Base-by-base conservation (phyloP, 257 asterid genomes). In the Misopates orontium region DNA sequence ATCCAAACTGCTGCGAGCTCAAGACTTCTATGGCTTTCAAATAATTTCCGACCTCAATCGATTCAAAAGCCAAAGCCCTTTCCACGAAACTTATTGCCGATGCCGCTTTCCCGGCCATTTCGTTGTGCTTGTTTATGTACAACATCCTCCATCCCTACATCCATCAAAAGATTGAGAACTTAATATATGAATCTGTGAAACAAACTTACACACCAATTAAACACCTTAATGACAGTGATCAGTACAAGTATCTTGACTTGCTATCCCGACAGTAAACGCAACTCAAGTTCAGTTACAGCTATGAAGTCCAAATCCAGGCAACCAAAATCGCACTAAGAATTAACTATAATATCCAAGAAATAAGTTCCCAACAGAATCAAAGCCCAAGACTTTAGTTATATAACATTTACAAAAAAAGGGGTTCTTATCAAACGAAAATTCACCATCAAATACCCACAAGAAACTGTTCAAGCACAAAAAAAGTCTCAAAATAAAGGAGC, bases 1-100 rank as follows among this genome's bases (percentile, higher is more conserved):
- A 91, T 56, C 87, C 96, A 58, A 89, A 75, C 60, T 81, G 85
- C 71, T 76, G 79, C 0, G 85, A 56, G 42, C 72, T 62, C 50
- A 89, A 74, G 14, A 84, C 69, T 60, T 80, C 85, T 5, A 89
- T 65, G 5, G 95, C 96, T 78, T 76, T 80, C 73, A 83, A 73
- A 60, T 83, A 89, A 64, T 82, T 78, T 59, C 87, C 90, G 21
- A 80, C 94, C 83, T 91, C 98, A 42, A 89, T 79, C 0, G 95
- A 83, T 41, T 91, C 96, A 54, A 22, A 85, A 65, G 88, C 83
- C 42, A 80, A 24, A 71, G 85, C 74, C 12, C 83, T 74, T 21
- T 85, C 85, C 58, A 89, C 69, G 53, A 80, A 85, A 19, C 69
- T 51, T 31, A 74, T 19, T 13, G 87, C 68, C 8, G 25, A 49